These are phyloP conservation scores for Pythium insidiosum DNA, from an alignment of 352 stramenopile species.

Conservation along the genomic window DNA sequence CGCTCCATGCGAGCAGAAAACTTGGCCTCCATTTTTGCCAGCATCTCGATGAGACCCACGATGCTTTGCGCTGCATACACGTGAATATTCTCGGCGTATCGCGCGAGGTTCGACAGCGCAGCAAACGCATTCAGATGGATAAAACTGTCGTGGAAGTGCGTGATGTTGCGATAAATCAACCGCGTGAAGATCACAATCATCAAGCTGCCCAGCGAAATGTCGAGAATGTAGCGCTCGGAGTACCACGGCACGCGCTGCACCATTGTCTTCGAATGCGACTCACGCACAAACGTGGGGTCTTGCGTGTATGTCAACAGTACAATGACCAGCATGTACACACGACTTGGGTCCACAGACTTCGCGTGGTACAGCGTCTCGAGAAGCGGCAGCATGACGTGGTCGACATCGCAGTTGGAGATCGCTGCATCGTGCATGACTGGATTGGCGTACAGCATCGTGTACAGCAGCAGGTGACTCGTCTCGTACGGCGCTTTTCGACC, in stretches of 20 bases:
- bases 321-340: constrained; percentile 69
- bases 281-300: constrained; percentile 43
- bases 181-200: constrained; percentile 77
- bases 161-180: constrained; percentile 73
- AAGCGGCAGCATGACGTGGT: constrained; percentile 47
- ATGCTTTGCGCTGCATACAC: constrained; percentile 64
- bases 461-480: constrained; percentile 59
- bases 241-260: constrained; percentile 67
- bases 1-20: constrained; percentile 39
- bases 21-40: constrained; percentile 69
- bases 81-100: constrained; percentile 64
- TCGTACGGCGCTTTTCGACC: constrained; percentile 54
- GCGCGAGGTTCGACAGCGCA: constrained; percentile 62
- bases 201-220: constrained; percentile 63
- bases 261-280: constrained; percentile 52
- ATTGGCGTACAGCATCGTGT: constrained; percentile 66
- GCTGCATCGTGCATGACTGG: constrained; percentile 39
- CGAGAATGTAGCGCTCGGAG: constrained; percentile 67
- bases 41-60: constrained; percentile 57
- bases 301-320: constrained; percentile 64
- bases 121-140: constrained; percentile 74
- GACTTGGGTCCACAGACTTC: constrained; percentile 46
- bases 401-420: constrained; percentile 33
- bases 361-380: constrained; percentile 67
- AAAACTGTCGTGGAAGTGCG: constrained; percentile 70